Percentiles rank a stretch among this genome's conserved stretches.
These are phyloP conservation scores for Echeveria elegans DNA, from an alignment of 164 flowering plant genomes.

Conservation along the genomic window DNA sequence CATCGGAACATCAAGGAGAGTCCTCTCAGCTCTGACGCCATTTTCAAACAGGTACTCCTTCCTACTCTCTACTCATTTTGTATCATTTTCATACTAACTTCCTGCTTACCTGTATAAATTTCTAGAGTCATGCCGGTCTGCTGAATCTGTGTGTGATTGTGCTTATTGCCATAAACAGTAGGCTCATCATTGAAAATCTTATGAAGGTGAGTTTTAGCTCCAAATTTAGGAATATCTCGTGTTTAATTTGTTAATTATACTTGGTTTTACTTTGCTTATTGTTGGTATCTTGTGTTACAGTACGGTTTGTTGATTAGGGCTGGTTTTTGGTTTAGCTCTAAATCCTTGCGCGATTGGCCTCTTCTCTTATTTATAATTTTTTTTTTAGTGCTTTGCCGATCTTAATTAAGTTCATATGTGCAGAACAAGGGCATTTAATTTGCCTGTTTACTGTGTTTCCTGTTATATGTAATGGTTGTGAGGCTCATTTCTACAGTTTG, in stretches of 20 bases:
- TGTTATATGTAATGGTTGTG: background rate
- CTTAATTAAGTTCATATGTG: too few species aligned
- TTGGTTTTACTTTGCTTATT: background rate
- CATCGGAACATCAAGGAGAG: slow-evolving; percentile 68
- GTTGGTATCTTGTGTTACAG: slow-evolving; percentile 36
- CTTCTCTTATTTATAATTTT: slow-evolving; percentile 44
- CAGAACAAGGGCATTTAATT: too few species aligned
- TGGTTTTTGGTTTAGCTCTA: slow-evolving; percentile 92
- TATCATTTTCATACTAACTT: background rate
- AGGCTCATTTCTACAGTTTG: slow-evolving; percentile 38
- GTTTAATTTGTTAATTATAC: background rate
- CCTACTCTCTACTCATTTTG: background rate
- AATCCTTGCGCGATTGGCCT: slow-evolving; percentile 88
- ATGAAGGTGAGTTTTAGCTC: slow-evolving; percentile 57
- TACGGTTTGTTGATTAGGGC: slow-evolving; percentile 79
- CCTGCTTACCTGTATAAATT: background rate
- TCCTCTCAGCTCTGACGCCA: slow-evolving; percentile 85
- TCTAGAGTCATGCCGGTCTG: slow-evolving; percentile 96
- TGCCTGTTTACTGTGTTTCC: background rate
- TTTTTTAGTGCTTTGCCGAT: too few species aligned
- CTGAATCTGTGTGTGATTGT: slow-evolving; percentile 91
- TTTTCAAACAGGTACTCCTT: slow-evolving; percentile 62
- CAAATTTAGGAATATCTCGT: background rate
- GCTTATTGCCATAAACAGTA: slow-evolving; percentile 88
- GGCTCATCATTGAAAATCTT: slow-evolving; percentile 89